Evolutionary conservation across 2,329 filamentous ascomycete genomes (phyloP), one percentile per base, ranked within the genome.

Genomic region (Xylaria sp.): DNA sequence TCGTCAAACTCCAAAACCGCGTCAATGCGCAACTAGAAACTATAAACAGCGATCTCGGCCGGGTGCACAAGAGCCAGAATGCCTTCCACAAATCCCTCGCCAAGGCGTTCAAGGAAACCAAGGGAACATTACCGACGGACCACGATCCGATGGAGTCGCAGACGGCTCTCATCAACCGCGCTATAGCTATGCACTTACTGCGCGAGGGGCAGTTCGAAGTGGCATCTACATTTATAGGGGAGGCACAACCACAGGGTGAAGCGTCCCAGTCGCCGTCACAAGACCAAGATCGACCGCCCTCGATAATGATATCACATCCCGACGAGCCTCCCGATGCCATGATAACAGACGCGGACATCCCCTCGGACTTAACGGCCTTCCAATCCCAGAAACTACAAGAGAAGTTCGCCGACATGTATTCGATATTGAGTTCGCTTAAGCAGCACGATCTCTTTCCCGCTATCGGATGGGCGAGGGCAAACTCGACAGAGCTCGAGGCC

Each of bases 101-200:
- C 79, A 93, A 91, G 85, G 92, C 76, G n/a, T 87, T 91, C 76
- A 91, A 89, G 77, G 90, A 90, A 81, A 87, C 88, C 69, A 87
- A 87, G 69, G 88, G 90, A 15, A 84, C 92, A 15, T 89, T 95
- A 0, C 92, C 90, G 15, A 92, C 89, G 76, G 92, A 94, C 66
- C 90, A 93, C 75, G 93, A 97, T 80, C 91, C 90, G 40, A 89
- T 97, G 79, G 90, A 89, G 1, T 87, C 90, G 23, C 90, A 97
- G 72, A 87, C 92, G 4, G 84, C 87, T 17, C 85, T 97, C 13
- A 93, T 98, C 77, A 97, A 97, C 81, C 89, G 94, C 65, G 95
- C 96, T 6, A 97, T 99, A 74, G 93, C 93, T 10, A 97, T 98
- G 94, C 96, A 99, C 78, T 87, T 99, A 26, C 87, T 99, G 46